These are phyloP conservation scores for Fusarium ambrosium DNA, from an alignment of 2,329 filamentous ascomycete genomes.

Conservation along the genomic window DNA sequence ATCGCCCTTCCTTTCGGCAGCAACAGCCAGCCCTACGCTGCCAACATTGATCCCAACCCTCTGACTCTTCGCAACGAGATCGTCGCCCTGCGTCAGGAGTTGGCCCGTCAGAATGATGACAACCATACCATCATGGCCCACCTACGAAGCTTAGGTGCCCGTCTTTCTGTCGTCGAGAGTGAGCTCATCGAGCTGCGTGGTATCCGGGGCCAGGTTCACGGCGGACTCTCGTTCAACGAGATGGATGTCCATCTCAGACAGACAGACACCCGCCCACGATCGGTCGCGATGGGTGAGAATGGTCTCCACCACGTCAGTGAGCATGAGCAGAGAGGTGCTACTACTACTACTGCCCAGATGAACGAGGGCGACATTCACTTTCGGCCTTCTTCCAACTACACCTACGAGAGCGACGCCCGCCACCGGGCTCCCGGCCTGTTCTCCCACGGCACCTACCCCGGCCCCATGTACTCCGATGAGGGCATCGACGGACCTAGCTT, in stretches of 20 bases:
- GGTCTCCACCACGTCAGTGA: neutral
- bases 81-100: neutral
- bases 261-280: neutral
- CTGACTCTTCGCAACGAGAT: neutral
- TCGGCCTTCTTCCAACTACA: neutral
- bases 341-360: neutral
- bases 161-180: neutral
- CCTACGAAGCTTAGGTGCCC: neutral
- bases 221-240: neutral
- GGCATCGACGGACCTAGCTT: constrained; percentile 4
- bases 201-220: neutral
- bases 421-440: neutral
- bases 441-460: neutral
- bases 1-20: neutral
- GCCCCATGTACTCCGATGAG: neutral
- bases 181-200: neutral
- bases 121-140: neutral
- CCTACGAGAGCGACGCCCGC: neutral
- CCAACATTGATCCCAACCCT: neutral
- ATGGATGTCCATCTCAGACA: neutral
- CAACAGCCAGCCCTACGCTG: neutral
- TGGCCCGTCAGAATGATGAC: neutral
- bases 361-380: neutral
- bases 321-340: neutral
- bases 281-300: neutral